Base-by-base conservation (phyloP, 1,284 basidiomycete genomes). In the Fomitopsis pinicola region DNA sequence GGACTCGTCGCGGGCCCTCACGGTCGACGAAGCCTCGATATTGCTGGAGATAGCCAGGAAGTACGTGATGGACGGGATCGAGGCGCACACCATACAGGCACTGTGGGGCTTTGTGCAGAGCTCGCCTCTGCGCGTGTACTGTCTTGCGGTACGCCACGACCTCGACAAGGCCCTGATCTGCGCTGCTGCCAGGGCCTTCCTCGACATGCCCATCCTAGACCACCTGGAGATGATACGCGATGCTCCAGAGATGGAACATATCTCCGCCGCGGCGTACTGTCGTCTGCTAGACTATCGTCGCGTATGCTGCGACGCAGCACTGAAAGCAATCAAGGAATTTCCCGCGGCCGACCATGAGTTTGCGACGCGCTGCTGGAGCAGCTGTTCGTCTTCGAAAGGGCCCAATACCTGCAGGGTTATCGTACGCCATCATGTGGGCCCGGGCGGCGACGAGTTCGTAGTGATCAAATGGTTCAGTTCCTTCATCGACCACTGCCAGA, bases 11-110 rank as follows among this genome's bases (percentile, higher is more conserved):
- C 50, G 68, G 8, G 42, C 59, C 33, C 45, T 59, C 12, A 38
- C 35, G 10, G 15, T 54, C n/a, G 22, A 54, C 1, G 38, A 54
- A 8, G 12, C 57, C 7, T 46, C 45, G 15, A 17, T 15, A 19
- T 50, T 62, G 14, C 50, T 66, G 30, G 56, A 28, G 2, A 61
- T 58, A 15, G 55, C 52, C 15, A 42, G n/a, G 35, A 66, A 66
- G 56, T 66, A 66, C 33, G 52, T 54, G 19, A 64, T 68, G 57
- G 45, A 57, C 17, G 28, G 42, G 14, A 59, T 45, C 9, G 35
- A 50, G 36, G 12, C n/a, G 19, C 48, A 35, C 19, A 15, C 42
- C 1, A 15, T 35, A 3, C 30, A 36, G 7, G 12, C 9, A 30
- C 33, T 58, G 8, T 7, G 14, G n/a, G n/a, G 22, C 10, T 46